These are phyloP conservation scores for Coleophoma cylindrospora DNA, from an alignment of 2,329 filamentous ascomycete species.

Conservation along the genomic window DNA sequence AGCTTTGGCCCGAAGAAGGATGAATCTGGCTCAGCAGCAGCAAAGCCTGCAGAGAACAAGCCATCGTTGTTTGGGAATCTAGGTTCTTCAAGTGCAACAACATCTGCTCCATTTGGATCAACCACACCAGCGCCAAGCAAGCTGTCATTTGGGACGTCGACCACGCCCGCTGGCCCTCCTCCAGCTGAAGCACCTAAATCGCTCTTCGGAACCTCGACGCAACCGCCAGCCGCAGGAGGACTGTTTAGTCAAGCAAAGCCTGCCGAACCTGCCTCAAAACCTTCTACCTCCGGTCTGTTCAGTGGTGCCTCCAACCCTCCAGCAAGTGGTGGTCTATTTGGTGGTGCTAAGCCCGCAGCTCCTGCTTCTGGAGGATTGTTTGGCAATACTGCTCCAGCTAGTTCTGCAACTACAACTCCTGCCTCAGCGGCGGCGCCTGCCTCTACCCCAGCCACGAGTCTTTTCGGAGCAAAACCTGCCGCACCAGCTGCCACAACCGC, in stretches of 20 bases:
- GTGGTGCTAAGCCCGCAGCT: slow-evolving; percentile 4
- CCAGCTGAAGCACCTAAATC: slow-evolving; percentile 16
- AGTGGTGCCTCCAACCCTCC: slow-evolving; percentile 15
- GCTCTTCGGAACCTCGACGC: slow-evolving; percentile 11
- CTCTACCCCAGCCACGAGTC: slow-evolving; percentile 11
- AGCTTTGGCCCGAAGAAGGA: slow-evolving; percentile 9
- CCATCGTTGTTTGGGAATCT: slow-evolving; percentile 6
- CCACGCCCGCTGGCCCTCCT: slow-evolving; percentile 27
- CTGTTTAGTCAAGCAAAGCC: slow-evolving; percentile 8
- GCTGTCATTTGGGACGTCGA: slow-evolving; percentile 17
- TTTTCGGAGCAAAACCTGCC: slow-evolving; percentile 14
- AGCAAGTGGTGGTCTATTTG: slow-evolving; percentile 4
- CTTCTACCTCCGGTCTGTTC: slow-evolving; percentile 18
- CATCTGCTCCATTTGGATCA: slow-evolving; percentile 17
- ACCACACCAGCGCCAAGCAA: slow-evolving; percentile 21
- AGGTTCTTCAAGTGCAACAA: slow-evolving; percentile 4
- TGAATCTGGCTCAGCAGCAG: slow-evolving; percentile 1
- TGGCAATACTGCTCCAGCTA: slow-evolving; percentile 1
- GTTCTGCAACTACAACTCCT: slow-evolving; percentile 2
- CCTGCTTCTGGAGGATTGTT: slow-evolving; percentile 2
- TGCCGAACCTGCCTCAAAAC: slow-evolving; percentile 1
- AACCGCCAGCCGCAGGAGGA: slow-evolving; percentile 7
- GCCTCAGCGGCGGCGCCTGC: slow-evolving; percentile 1
- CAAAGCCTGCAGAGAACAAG: slow-evolving; percentile 1
- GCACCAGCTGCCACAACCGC: slow-evolving; percentile 13